Evolutionary conservation across 129 eudicot genomes (phyloP).

Genomic region (Flaveria linearis): DNA sequence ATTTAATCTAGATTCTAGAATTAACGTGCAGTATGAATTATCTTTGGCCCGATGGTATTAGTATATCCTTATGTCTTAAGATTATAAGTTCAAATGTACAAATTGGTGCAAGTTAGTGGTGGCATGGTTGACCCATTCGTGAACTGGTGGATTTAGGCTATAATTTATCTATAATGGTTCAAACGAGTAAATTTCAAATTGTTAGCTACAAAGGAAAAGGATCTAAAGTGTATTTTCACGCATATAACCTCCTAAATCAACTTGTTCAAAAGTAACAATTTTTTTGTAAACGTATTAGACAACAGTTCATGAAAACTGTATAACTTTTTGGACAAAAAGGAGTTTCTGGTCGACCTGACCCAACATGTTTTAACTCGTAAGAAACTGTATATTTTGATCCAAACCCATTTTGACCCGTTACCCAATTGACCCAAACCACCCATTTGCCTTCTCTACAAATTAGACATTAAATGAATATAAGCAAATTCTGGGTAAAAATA

Average conservation of each 20-base stretch:
- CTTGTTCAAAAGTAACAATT: too few species aligned
- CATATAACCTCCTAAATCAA: neutral
- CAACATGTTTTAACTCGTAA: neutral
- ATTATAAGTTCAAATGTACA: neutral
- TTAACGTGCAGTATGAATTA: neutral
- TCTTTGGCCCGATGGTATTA: conserved; percentile 7
- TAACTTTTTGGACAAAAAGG: conserved; percentile 3
- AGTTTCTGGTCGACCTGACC: neutral
- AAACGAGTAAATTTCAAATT: neutral
- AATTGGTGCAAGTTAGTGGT: too few species aligned
- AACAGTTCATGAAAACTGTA: neutral
- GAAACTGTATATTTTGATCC: neutral
- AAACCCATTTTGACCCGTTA: conserved; percentile 4
- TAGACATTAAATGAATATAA: neutral
- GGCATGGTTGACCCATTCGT: neutral
- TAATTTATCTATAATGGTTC: conserved; percentile 11
- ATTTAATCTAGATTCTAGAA: neutral
- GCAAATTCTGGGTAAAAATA: neutral
- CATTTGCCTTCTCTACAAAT: neutral
- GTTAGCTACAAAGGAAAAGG: neutral
- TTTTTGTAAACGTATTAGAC: neutral
- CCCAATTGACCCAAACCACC: neutral
- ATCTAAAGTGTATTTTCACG: neutral
- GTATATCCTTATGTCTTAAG: neutral
- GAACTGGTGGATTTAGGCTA: neutral